These are phyloP conservation scores for Mycena leptocephala DNA, from an alignment of 768 basidiomycete species.

Conservation along the genomic window DNA sequence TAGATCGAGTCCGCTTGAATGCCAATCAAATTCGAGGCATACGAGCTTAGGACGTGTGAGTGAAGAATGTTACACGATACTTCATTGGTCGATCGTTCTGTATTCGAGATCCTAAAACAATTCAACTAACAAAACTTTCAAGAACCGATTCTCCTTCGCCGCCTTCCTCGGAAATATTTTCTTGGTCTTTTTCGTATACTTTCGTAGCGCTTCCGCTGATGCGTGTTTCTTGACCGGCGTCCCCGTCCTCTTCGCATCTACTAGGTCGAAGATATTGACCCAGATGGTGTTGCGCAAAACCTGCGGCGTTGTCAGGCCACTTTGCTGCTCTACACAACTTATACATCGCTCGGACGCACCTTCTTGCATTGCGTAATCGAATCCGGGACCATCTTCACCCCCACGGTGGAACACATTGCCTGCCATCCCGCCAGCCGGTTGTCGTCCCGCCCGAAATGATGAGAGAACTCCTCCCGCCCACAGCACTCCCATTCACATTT, in stretches of 20 bases:
- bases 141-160: conserved; percentile 31
- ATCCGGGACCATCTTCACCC: conserved; percentile 11
- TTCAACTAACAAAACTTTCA: conserved; percentile 30
- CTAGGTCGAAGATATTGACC: conserved; percentile 35
- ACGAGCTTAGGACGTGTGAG: too few relatives aligned
- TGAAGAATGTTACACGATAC: too few relatives aligned
- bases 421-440: conserved; percentile 33
- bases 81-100: background rate
- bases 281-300: conserved; percentile 12
- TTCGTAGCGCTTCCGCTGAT: conserved; percentile 12
- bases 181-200: conserved; percentile 2
- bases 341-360: conserved; percentile 26
- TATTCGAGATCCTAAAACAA: background rate
- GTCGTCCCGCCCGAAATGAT: conserved; percentile 27
- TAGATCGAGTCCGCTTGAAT: background rate
- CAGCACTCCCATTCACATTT: conserved; percentile 27
- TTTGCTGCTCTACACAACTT: background rate
- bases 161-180: conserved; percentile 29
- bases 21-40: background rate
- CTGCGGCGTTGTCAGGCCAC: background rate
- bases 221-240: conserved; percentile 11
- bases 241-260: conserved; percentile 32
- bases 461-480: conserved; percentile 24
- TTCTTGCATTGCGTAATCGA: conserved; percentile 33
- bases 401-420: conserved; percentile 25